Evolutionary conservation across 306 rosid genomes (phyloP).

Genomic region (Inga oerstediana): DNA sequence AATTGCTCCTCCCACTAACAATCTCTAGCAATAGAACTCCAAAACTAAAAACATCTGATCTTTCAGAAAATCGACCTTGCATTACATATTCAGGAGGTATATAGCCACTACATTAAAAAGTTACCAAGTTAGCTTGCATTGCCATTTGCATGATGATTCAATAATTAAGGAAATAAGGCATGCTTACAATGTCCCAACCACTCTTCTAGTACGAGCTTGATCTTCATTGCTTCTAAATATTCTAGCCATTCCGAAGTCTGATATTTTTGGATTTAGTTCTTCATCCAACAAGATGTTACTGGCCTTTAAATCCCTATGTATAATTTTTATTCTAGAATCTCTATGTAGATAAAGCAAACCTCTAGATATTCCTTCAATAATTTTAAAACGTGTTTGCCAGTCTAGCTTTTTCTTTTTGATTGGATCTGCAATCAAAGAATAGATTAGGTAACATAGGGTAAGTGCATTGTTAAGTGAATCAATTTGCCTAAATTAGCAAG

Average conservation of each 20-base stretch:
- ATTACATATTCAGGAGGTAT: background rate
- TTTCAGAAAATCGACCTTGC: background rate
- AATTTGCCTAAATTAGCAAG: background rate
- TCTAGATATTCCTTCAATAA: background rate
- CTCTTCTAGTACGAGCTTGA: background rate
- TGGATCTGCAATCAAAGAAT: background rate
- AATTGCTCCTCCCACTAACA: slow-evolving; percentile 8
- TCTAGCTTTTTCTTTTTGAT: background rate
- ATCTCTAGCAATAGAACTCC: slow-evolving; percentile 8
- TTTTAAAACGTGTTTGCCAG: background rate
- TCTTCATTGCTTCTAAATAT: background rate
- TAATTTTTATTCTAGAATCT: slow-evolving; percentile 5
- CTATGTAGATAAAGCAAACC: slow-evolving; percentile 4
- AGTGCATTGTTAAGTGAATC: background rate
- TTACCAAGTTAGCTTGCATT: background rate
- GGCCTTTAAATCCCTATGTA: background rate
- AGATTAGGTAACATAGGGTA: background rate
- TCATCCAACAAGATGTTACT: background rate
- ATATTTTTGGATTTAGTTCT: background rate
- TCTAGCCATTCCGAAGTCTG: background rate
- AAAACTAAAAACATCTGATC: slow-evolving; percentile 5
- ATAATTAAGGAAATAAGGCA: background rate
- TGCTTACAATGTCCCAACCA: background rate
- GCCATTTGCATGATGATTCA: background rate
- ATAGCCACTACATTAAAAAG: background rate